Conservation (phyloP, 257 asterid species). For the Forsythia suspensa region DNA sequence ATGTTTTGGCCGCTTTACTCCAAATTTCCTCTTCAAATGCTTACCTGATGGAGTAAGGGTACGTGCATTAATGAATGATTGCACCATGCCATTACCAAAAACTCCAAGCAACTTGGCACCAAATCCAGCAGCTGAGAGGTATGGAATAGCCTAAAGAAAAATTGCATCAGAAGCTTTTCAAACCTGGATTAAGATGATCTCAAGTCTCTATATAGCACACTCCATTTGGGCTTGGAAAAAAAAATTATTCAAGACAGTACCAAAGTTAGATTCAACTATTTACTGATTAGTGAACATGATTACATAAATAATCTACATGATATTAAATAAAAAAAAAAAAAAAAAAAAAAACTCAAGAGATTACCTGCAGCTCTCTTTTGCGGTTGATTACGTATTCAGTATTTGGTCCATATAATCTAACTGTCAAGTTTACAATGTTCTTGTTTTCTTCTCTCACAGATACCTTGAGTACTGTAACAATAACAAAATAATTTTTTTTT, state of each 20-base stretch:
- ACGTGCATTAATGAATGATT: constrained; percentile 87
- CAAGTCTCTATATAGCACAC: not conserved
- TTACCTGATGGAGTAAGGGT: constrained; percentile 82
- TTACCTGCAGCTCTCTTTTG: constrained; percentile 80
- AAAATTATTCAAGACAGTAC: not conserved
- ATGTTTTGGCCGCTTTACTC: constrained; percentile 12
- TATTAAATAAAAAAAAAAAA: constrained; percentile 9
- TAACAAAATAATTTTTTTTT: constrained; percentile 14
- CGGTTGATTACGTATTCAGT: constrained; percentile 94
- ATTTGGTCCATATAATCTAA: constrained; percentile 90
- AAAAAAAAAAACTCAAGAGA: constrained; percentile 20
- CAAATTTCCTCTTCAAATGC: constrained; percentile 22
- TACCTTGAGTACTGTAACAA: constrained; percentile 77
- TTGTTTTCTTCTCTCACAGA: constrained; percentile 63
- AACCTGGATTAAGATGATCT: constrained; percentile 4
- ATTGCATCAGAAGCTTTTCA: not conserved
- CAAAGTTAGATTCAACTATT: not conserved
- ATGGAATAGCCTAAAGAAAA: constrained; percentile 73
- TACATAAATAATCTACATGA: constrained; percentile 11
- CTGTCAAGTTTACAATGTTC: constrained; percentile 49
- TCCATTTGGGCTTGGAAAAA: constrained; percentile 8
- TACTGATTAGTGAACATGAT: not conserved
- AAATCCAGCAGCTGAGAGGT: constrained; percentile 96
- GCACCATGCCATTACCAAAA: constrained; percentile 98
- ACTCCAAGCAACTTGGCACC: constrained; percentile 98